Conservation (phyloP, 1,284 basidiomycete species). For the Ustilago lituana region DNA sequence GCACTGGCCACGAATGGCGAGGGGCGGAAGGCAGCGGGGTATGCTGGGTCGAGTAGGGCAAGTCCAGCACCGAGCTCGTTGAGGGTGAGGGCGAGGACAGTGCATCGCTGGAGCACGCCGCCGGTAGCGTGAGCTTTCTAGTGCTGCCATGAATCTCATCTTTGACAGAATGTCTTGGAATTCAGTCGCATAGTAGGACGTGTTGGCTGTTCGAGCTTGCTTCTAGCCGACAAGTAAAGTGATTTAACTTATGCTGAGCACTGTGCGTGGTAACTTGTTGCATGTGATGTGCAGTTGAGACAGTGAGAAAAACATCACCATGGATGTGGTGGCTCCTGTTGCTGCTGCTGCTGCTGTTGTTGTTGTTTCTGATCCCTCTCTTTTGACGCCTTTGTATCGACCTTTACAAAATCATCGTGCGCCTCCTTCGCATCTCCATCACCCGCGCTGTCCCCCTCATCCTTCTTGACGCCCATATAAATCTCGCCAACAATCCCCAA, state of each 20-base stretch:
- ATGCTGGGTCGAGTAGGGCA: background rate
- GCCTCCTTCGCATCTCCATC: conserved; percentile 1
- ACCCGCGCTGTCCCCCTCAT: conserved; percentile 11
- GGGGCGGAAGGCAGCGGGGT: background rate
- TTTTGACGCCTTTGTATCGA: conserved; percentile 50
- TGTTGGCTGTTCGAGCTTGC: too few species aligned
- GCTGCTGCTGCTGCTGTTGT: background rate
- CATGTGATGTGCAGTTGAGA: too few species aligned
- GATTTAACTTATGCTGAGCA: too few species aligned
- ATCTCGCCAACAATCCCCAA: conserved; percentile 58
- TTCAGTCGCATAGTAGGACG: too few species aligned
- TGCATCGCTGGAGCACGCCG: conserved; percentile 42
- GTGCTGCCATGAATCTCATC: too few species aligned
- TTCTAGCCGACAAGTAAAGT: too few species aligned
- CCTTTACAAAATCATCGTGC: conserved; percentile 48
- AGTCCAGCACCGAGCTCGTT: conserved; percentile 19
- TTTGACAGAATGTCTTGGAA: too few species aligned
- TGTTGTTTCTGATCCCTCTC: conserved; percentile 28
- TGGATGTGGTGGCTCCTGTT: conserved; percentile 20
- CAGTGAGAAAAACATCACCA: too few species aligned
- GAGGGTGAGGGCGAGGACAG: conserved; percentile 24
- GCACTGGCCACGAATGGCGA: conserved; percentile 9
- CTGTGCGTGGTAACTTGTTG: too few species aligned
- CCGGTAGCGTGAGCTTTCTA: conserved; percentile 2
- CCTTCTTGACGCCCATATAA: conserved; percentile 48